Evolutionary conservation across 208 protist species (phyloP), one percentile per base, ranked within the genome.

Genomic region (Trypanosoma rangeli): DNA sequence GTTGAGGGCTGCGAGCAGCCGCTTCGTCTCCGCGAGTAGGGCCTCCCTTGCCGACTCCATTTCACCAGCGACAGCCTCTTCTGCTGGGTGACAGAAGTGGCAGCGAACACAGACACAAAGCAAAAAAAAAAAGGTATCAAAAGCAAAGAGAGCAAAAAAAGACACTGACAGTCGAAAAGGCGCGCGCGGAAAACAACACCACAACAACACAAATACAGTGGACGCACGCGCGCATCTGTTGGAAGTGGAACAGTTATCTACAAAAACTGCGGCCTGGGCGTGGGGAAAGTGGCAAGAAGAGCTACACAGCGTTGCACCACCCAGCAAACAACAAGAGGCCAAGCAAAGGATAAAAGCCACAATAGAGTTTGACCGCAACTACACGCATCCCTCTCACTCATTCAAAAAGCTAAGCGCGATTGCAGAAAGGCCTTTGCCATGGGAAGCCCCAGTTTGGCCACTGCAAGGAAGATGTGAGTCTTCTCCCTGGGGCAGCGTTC

Each of bases 401-500:
- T 16, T 68, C 58, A 62, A 37, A 68, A 29, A 55, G 15, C 28
- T 3, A 49, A 58, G 16, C 29, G 61, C 8, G 48, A 68, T n/a
- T 58, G 29, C 28, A 91, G 42, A 55, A 85, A 92, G 20, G 49
- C 53, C 20, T 73, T 58, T 24, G 79, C 79, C 37, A 90, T 67
- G 0, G 64, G 73, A 5, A 80, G 80, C 1, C 80, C 80, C 0
- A 94, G 37, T 8, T 33, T 72, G 0, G 66, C 54, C 0, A 92
- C 81, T 0, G 73, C 65, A 42, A 78, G 26, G 50, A 94, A 94
- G 22, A 94, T 90, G 60, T 90, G 84, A 48, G 29, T 54, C 76
- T 93, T 94, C 54, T 87, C 76, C 60, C 24, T 39, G 55, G 78
- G 60, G 44, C 78, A 68, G 48, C 53, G 35, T 39, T 57, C 16